These are phyloP conservation scores for Betula pendula DNA, from an alignment of 306 rosid species.

Conservation along the genomic window DNA sequence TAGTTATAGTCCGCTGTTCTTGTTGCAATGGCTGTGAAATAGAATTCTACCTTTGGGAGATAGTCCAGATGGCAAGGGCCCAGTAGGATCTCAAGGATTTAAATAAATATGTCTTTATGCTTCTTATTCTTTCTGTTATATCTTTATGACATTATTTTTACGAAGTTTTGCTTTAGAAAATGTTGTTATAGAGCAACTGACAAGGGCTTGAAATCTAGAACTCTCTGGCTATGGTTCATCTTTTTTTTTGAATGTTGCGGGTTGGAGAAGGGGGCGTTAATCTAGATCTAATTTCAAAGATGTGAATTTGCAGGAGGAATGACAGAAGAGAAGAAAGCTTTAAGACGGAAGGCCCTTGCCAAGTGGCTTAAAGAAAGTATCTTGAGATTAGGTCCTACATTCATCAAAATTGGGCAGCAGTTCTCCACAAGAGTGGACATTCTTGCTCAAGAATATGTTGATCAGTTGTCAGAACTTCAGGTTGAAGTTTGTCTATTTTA, in stretches of 20 bases:
- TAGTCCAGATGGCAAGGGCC: not conserved
- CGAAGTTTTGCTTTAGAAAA: not conserved
- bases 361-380: constrained; percentile 97
- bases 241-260: not conserved
- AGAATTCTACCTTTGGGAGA: not conserved
- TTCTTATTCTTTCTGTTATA: not conserved
- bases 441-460: constrained; percentile 96
- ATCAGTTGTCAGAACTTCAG: constrained; percentile 98
- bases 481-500: constrained; percentile 37
- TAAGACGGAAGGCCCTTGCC: constrained; percentile 81
- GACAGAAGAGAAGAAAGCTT: constrained; percentile 75
- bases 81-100: not conserved
- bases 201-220: too few species aligned
- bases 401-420: constrained; percentile 98
- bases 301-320: constrained; percentile 65
- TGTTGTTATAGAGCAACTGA: not conserved
- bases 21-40: not conserved
- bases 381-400: constrained; percentile 95
- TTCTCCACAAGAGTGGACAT: constrained; percentile 99
- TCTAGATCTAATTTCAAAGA: not conserved
- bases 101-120: not conserved
- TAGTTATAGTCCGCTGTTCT: not conserved
- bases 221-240: too few species aligned
- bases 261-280: not conserved
- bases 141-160: not conserved